phyloP scores from a whole-genome alignment of 805 yeast species.

The Hanseniaspora lindneri region DNA sequence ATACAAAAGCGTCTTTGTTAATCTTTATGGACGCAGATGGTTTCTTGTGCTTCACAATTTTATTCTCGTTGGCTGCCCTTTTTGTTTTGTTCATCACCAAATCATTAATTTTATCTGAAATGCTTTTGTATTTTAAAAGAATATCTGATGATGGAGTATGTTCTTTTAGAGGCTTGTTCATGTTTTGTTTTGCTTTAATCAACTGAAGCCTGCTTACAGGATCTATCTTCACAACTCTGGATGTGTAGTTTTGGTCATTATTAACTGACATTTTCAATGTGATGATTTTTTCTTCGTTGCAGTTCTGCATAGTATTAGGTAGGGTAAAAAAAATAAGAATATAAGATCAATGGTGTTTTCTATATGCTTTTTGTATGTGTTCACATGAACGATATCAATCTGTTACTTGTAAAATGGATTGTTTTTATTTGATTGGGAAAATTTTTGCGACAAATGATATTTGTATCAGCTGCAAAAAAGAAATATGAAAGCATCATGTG shows the following conservation, averaged over 20 bases:
- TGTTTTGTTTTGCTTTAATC: background rate
- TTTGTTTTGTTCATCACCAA: background rate
- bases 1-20: constrained; percentile 1
- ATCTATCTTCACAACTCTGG: constrained; percentile 3
- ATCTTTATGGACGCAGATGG: background rate
- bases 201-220: constrained; percentile 10
- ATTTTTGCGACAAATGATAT: too few relatives aligned
- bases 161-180: background rate
- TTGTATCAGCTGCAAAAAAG: too few relatives aligned
- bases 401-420: too few relatives aligned
- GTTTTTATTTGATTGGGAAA: background rate
- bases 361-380: background rate
- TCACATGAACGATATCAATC: background rate
- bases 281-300: background rate
- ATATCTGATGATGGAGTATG: background rate
- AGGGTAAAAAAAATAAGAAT: too few relatives aligned
- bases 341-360: too few relatives aligned
- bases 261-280: constrained; percentile 2
- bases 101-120: background rate
- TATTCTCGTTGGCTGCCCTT: background rate
- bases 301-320: too few relatives aligned
- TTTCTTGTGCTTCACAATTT: background rate
- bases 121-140: background rate
- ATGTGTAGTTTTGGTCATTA: background rate
- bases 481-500: too few relatives aligned